Conservation (phyloP, 2,329 filamentous ascomycete species). For the Arthrobotrys musiformis region DNA sequence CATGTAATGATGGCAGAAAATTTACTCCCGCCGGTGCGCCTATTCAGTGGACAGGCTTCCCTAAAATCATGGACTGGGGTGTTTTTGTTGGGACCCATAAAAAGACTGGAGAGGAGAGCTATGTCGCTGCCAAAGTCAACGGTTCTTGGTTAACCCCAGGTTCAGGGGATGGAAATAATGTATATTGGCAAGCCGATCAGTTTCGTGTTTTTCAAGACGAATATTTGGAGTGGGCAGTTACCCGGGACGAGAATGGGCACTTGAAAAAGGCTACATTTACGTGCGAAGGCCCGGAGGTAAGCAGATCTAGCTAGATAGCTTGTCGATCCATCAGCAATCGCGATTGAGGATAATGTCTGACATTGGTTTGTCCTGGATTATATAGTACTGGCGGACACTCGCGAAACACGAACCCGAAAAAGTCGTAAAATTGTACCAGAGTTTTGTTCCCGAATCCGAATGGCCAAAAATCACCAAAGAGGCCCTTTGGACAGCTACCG, state of each 20-base stretch:
- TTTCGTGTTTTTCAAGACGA: constrained; percentile 41
- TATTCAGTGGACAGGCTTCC: constrained; percentile 10
- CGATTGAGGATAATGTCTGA: too few species aligned
- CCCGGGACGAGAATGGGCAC: constrained; percentile 10
- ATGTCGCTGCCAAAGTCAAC: neutral
- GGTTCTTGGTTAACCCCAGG: neutral
- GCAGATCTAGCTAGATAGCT: too few species aligned
- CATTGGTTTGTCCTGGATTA: too few species aligned
- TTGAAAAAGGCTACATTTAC: constrained; percentile 48
- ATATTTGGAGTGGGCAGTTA: constrained; percentile 54
- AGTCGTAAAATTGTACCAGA: constrained; percentile 43
- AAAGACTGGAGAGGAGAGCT: neutral
- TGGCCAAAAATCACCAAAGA: constrained; percentile 43
- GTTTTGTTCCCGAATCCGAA: constrained; percentile 25
- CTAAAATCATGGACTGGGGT: constrained; percentile 17
- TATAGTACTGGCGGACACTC: constrained; percentile 44
- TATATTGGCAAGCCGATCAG: constrained; percentile 16
- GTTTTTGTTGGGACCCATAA: neutral
- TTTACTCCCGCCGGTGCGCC: neutral
- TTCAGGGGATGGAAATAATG: constrained; percentile 6
- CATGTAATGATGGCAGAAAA: neutral
- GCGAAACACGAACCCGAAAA: constrained; percentile 34
- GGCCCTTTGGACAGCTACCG: constrained; percentile 10
- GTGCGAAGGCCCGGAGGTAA: constrained; percentile 55
- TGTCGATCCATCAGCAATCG: too few species aligned